Percentiles rank a stretch among this genome's conserved stretches.
Conservation (phyloP, 148 eudicot genomes). For the Rhododendron ovatum region DNA sequence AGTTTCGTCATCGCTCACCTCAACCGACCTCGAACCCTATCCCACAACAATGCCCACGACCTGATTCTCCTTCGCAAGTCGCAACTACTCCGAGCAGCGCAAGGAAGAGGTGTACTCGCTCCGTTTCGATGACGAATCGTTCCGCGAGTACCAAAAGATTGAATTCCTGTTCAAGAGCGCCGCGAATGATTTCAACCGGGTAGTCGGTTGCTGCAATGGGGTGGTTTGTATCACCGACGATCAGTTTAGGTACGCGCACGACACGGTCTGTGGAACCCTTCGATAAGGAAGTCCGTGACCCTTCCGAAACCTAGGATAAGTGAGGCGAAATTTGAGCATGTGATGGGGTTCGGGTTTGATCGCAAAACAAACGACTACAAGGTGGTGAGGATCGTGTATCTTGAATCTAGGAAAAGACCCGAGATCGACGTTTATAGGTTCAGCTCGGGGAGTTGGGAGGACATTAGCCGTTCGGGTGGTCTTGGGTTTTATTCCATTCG, state of each 20-base stretch:
- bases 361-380: slow-evolving; percentile 15
- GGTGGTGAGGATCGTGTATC: slow-evolving; percentile 25
- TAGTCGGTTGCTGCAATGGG: slow-evolving; percentile 32
- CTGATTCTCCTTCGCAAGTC: slow-evolving; percentile 1
- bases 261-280: slow-evolving; percentile 30
- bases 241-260: neutral
- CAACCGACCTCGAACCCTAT: neutral
- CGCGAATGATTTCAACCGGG: neutral
- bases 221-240: slow-evolving; percentile 26
- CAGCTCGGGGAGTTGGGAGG: slow-evolving; percentile 19
- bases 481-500: neutral
- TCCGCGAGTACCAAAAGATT: neutral
- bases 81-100: neutral
- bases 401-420: neutral
- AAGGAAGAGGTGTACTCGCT: slow-evolving; percentile 10
- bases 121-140: neutral
- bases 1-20: neutral
- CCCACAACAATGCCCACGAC: neutral
- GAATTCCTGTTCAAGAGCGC: slow-evolving; percentile 4
- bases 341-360: slow-evolving; percentile 37
- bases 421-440: slow-evolving; percentile 17
- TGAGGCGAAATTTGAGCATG: neutral
- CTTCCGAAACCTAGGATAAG: slow-evolving; percentile 17
- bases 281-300: slow-evolving; percentile 13
- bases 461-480: neutral